Evolutionary conservation across 768 basidiomycete genomes (phyloP), one percentile per base, ranked within the genome.

Genomic region (Pleurotus djamor): DNA sequence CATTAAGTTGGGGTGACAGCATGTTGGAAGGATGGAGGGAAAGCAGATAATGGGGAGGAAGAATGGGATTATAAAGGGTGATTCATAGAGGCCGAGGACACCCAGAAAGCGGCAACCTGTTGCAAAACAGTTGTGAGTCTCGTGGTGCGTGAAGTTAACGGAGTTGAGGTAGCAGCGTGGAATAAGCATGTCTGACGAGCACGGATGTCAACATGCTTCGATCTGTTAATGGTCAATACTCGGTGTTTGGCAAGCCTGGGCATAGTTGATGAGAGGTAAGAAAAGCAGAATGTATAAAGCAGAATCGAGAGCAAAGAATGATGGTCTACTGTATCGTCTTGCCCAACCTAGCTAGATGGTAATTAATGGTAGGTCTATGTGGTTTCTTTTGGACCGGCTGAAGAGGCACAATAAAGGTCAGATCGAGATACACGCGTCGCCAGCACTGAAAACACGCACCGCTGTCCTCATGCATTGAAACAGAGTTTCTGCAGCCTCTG

Each of bases 391-490:
- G 78, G 68, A 86, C 77, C 9, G 89, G 87, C 92, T 94, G 67
- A 10, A 61, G 38, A 59, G 21, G 21, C 21, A 28, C 21, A 28
- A 21, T 10, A 41, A 7, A 49, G 14, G 47, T 33, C 17, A 48
- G 54, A 58, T 57, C 13, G 21, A 60, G 51, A 16, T 60, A 63
- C 43, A 54, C 6, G 35, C n/a, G 14, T 32, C 28, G 58, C 34
- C 47, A 16, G 52, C 41, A 60, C 52, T 37, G 35, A 14, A 49
- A 35, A 59, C 57, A 78, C 91, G 67, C 55, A 94, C 94, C 67
- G 89, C 83, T 38, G 88, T 91, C 65, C 87, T 80, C 94, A 96
- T 95, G 76, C 93, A 96, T 37, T 85, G 79, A 67, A 86, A 90
- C 52, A 95, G 72, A 43, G 75, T 70, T 63, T 86, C 72, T 0